These are phyloP conservation scores for Hymenoscyphus infarciens DNA, from an alignment of 2,329 filamentous ascomycete species.

Conservation along the genomic window DNA sequence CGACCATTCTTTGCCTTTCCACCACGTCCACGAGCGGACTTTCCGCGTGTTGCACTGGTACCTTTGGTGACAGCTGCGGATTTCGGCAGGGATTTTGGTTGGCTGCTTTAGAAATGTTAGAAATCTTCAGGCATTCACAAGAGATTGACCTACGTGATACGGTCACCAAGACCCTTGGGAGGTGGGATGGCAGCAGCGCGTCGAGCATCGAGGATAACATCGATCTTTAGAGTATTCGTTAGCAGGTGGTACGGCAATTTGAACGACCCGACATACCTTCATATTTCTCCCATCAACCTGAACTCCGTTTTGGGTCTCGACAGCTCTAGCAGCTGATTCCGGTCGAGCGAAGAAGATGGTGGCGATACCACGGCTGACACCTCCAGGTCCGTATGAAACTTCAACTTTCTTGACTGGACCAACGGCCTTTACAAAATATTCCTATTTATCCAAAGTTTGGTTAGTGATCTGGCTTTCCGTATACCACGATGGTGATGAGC, in stretches of 20 bases:
- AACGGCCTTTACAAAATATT: slow-evolving; percentile 88
- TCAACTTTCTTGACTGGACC: slow-evolving; percentile 89
- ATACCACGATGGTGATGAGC: slow-evolving; percentile 32
- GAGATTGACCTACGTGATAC: slow-evolving; percentile 62
- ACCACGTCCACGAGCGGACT: slow-evolving; percentile 36
- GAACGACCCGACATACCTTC: slow-evolving; percentile 59
- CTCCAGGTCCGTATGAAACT: slow-evolving; percentile 88
- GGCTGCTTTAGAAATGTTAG: slow-evolving; percentile 38
- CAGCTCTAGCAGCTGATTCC: slow-evolving; percentile 80
- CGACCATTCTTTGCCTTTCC: slow-evolving; percentile 53
- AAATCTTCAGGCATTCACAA: not conserved
- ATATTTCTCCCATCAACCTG: slow-evolving; percentile 87
- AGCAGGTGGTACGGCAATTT: slow-evolving; percentile 36
- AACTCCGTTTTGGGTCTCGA: slow-evolving; percentile 79
- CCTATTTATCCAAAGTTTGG: slow-evolving; percentile 67
- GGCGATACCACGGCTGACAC: slow-evolving; percentile 86
- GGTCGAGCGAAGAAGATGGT: slow-evolving; percentile 81
- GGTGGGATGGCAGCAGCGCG: slow-evolving; percentile 64
- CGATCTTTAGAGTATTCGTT: slow-evolving; percentile 58
- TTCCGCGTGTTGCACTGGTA: slow-evolving; percentile 53
- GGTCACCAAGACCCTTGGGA: slow-evolving; percentile 77
- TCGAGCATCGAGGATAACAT: slow-evolving; percentile 80
- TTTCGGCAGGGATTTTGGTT: slow-evolving; percentile 74
- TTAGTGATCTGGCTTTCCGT: slow-evolving; percentile 59
- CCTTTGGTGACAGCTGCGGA: slow-evolving; percentile 74